These are phyloP conservation scores for Phytophthora multivora DNA, from an alignment of 352 stramenopile species.

Conservation along the genomic window DNA sequence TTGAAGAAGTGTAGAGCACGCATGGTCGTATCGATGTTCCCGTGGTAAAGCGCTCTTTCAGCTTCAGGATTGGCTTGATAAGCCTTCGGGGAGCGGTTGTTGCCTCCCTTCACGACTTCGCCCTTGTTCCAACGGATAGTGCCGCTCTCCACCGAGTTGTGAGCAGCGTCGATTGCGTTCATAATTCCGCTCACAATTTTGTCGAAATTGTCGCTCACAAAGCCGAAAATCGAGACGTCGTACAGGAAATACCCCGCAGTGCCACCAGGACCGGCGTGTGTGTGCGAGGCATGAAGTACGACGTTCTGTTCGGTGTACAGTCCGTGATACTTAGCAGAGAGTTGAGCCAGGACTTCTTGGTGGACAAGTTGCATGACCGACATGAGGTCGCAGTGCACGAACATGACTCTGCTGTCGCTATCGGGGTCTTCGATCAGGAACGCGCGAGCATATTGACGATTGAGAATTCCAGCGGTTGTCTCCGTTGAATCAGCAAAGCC, in stretches of 20 bases:
- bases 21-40: conserved; percentile 76
- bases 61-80: conserved; percentile 71
- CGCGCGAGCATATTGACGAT: conserved; percentile 61
- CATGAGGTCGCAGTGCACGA: conserved; percentile 54
- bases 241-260: conserved; percentile 82
- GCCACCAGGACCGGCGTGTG: conserved; percentile 73
- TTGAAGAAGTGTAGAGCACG: conserved; percentile 58
- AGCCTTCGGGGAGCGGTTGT: conserved; percentile 70
- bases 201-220: conserved; percentile 62
- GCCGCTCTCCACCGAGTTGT: conserved; percentile 51
- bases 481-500: conserved; percentile 51
- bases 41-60: conserved; percentile 56
- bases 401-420: conserved; percentile 39
- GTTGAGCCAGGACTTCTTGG: conserved; percentile 51
- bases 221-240: conserved; percentile 51
- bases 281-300: conserved; percentile 79
- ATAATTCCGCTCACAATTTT: conserved; percentile 70
- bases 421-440: conserved; percentile 57
- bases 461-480: conserved; percentile 65
- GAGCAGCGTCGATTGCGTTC: conserved; percentile 57
- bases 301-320: conserved; percentile 69
- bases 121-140: conserved; percentile 47
- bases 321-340: conserved; percentile 40
- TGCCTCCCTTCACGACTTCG: conserved; percentile 40
- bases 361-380: conserved; percentile 62